phyloP scores from a whole-genome alignment of 139 green algal genomes.

The Eudorina sp. region DNA sequence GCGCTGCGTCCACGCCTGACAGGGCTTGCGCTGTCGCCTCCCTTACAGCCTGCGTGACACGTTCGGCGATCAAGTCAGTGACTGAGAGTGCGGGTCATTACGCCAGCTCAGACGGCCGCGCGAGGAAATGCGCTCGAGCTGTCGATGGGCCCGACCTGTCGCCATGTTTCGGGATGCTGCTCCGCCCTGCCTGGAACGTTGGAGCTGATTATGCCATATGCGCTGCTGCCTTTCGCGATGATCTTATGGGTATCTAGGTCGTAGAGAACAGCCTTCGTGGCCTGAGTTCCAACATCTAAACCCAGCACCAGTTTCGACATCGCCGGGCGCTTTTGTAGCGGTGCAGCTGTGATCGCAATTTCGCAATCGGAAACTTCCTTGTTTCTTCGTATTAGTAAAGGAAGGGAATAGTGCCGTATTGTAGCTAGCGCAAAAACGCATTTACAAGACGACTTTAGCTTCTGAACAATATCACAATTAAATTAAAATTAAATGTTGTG shows the following conservation, averaged over 20 bases:
- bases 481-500: too few relatives aligned
- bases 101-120: neutral
- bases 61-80: too few relatives aligned
- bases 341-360: too few relatives aligned
- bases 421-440: too few relatives aligned
- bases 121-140: neutral
- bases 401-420: too few relatives aligned
- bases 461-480: too few relatives aligned
- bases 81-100: too few relatives aligned
- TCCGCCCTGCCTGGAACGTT: constrained; percentile 78
- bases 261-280: constrained; percentile 82
- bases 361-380: too few relatives aligned
- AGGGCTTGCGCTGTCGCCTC: constrained; percentile 59
- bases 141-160: constrained; percentile 62
- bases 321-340: too few relatives aligned
- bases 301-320: constrained; percentile 69
- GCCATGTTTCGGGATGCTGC: constrained; percentile 83
- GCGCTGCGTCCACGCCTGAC: constrained; percentile 5
- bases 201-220: constrained; percentile 68
- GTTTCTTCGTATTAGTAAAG: too few relatives aligned
- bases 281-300: constrained; percentile 85
- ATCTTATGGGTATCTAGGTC: constrained; percentile 58
- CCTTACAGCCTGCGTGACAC: constrained; percentile 41
- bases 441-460: too few relatives aligned
- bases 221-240: constrained; percentile 61